Conservation (phyloP, 2,329 filamentous ascomycete species). For the Lojkania enalia region DNA sequence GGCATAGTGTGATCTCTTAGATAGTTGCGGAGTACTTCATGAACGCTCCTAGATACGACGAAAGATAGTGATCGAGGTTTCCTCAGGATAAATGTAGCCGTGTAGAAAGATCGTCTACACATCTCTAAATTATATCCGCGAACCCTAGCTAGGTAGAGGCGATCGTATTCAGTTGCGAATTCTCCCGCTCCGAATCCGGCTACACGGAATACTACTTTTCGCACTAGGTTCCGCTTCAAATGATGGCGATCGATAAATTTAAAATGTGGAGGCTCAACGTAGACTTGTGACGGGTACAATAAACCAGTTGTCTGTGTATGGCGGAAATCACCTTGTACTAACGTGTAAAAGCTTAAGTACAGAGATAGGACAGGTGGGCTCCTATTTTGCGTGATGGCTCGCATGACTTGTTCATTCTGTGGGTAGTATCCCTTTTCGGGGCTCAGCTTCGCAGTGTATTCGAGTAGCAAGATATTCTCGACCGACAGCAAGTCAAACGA, state of each 20-base stretch:
- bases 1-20: neutral
- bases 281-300: slow-evolving; percentile 15
- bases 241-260: slow-evolving; percentile 21
- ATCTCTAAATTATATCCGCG: slow-evolving; percentile 4
- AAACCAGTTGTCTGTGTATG: slow-evolving; percentile 21
- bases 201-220: slow-evolving; percentile 33
- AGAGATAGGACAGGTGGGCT: slow-evolving; percentile 44
- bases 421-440: slow-evolving; percentile 52
- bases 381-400: slow-evolving; percentile 49
- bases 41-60: neutral
- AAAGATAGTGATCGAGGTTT: slow-evolving; percentile 12
- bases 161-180: slow-evolving; percentile 25
- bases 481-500: slow-evolving; percentile 51
- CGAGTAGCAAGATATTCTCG: slow-evolving; percentile 23
- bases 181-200: slow-evolving; percentile 39
- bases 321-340: slow-evolving; percentile 28
- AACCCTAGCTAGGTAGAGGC: slow-evolving; percentile 24
- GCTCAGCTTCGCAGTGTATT: slow-evolving; percentile 33
- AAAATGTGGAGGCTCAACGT: slow-evolving; percentile 10
- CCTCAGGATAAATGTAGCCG: slow-evolving; percentile 23
- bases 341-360: slow-evolving; percentile 23
- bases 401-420: slow-evolving; percentile 45
- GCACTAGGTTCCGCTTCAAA: slow-evolving; percentile 31
- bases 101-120: slow-evolving; percentile 16
- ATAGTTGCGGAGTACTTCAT: neutral